Conservation (phyloP, 148 eudicot genomes). For the Chenopodium berlandieri region DNA sequence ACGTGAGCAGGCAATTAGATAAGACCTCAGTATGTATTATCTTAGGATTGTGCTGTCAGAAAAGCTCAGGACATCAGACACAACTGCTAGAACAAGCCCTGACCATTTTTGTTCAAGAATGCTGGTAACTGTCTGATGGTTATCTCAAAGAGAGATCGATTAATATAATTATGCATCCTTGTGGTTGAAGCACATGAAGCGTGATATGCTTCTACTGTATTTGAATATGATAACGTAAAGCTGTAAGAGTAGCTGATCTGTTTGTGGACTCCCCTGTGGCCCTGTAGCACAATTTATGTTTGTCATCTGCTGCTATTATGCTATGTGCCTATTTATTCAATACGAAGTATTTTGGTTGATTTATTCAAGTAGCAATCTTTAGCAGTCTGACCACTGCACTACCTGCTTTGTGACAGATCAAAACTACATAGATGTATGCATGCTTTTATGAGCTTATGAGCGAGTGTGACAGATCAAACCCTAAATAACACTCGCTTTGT, state of each 20-base stretch:
- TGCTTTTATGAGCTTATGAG: background rate
- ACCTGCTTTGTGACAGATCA: background rate
- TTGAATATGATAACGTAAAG: background rate
- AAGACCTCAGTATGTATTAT: background rate
- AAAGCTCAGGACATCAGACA: background rate
- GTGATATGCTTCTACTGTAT: background rate
- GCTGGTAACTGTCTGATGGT: background rate
- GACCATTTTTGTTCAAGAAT: slow-evolving; percentile 3
- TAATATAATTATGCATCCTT: background rate
- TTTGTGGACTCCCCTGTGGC: background rate
- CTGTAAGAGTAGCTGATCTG: background rate
- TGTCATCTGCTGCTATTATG: background rate
- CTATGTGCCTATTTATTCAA: background rate
- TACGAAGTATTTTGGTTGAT: background rate
- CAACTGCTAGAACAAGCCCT: background rate
- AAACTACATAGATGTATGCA: background rate
- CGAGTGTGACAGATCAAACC: background rate
- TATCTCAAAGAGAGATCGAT: background rate
- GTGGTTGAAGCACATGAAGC: background rate
- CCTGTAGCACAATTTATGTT: background rate
- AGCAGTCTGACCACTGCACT: background rate
- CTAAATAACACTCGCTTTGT: no score
- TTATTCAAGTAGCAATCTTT: background rate
- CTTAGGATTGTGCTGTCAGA: background rate
- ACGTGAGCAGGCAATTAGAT: slow-evolving; percentile 26